Percentiles rank a stretch among this genome's conserved stretches.
These are phyloP conservation scores for Phytophthora kernoviae DNA, from an alignment of 352 stramenopile genomes.

Conservation along the genomic window DNA sequence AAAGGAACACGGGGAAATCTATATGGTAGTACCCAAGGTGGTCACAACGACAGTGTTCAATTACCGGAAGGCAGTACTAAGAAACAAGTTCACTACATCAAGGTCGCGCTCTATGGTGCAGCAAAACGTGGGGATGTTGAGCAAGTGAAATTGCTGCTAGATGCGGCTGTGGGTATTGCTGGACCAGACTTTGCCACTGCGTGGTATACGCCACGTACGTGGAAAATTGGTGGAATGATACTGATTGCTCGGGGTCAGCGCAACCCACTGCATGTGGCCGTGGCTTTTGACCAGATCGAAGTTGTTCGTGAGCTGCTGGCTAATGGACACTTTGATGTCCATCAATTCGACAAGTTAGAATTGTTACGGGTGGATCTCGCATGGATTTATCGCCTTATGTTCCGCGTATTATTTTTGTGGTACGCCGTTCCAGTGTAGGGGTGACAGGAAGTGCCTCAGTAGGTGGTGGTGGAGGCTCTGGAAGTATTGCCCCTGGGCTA, in stretches of 20 bases:
- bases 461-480: conserved; percentile 21
- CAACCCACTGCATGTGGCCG: conserved; percentile 78
- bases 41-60: neutral
- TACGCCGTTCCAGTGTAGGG: conserved; percentile 29
- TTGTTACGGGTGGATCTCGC: conserved; percentile 65
- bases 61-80: conserved; percentile 14
- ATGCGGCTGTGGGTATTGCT: conserved; percentile 57
- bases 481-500: conserved; percentile 27
- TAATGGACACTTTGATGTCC: conserved; percentile 66
- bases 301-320: conserved; percentile 68
- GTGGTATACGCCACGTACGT: conserved; percentile 56
- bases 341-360: conserved; percentile 79
- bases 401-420: conserved; percentile 64
- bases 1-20: conserved; percentile 9
- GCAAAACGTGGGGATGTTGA: conserved; percentile 69
- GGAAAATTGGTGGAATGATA: conserved; percentile 23
- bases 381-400: conserved; percentile 73
- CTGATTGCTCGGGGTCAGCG: conserved; percentile 47
- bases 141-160: conserved; percentile 47
- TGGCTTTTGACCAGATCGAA: conserved; percentile 72
- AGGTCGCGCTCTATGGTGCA: conserved; percentile 62
- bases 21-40: conserved; percentile 10
- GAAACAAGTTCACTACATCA: conserved; percentile 53
- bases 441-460: conserved; percentile 25
- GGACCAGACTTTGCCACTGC: conserved; percentile 64